These are phyloP conservation scores for Geotrichum carabidarum DNA, from an alignment of 1,139 yeast genomes.

Conservation along the genomic window DNA sequence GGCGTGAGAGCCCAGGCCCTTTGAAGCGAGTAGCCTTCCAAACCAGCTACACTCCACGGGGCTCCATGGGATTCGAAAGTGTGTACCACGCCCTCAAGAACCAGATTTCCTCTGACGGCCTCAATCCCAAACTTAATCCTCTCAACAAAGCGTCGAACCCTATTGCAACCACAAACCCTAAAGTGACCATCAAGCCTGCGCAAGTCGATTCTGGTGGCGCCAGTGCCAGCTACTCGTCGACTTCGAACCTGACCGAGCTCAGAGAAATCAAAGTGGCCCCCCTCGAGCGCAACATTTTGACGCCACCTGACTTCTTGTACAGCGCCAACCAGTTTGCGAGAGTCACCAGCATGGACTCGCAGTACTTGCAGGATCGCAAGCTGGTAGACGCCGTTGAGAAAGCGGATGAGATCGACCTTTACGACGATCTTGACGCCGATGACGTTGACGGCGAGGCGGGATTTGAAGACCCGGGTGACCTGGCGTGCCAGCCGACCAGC, in stretches of 20 bases:
- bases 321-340: no score
- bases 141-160: slow-evolving; percentile 82
- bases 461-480: no score
- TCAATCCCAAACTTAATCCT: slow-evolving; percentile 36
- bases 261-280: not conserved
- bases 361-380: no score
- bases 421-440: no score
- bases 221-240: not conserved
- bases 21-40: slow-evolving; percentile 52
- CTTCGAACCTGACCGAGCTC: not conserved
- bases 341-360: no score
- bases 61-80: slow-evolving; percentile 28
- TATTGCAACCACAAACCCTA: slow-evolving; percentile 58
- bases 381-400: no score
- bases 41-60: slow-evolving; percentile 21
- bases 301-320: no score
- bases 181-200: slow-evolving; percentile 39
- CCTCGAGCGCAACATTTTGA: no score
- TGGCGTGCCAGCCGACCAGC: no score
- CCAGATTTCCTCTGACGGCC: slow-evolving; percentile 2
- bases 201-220: not conserved
- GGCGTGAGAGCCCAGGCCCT: slow-evolving; percentile 62
- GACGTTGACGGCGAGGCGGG: no score
- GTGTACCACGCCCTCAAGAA: slow-evolving; percentile 23
- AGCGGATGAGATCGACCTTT: no score